Base-by-base conservation (phyloP, 768 basidiomycete genomes). In the Lentinula edodes region DNA sequence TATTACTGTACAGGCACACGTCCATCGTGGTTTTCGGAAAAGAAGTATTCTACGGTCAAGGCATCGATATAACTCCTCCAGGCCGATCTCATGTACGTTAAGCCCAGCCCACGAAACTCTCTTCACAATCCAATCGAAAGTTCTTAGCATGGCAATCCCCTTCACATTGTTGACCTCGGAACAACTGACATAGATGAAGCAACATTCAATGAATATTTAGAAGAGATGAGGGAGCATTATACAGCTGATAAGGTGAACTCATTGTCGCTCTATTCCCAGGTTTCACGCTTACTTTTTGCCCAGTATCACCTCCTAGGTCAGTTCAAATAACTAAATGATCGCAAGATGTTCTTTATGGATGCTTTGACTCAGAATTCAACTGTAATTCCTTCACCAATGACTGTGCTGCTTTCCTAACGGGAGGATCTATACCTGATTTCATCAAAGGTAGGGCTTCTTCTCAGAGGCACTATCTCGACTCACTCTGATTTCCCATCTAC, bases 341-440 rank as follows among this genome's bases (percentile, higher is more conserved):
- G 6, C 7, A 15, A 18, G 54, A 32, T 15, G 18, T 50, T 51
- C 3, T 48, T 62, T 46, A 46, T 63, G 16, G 34, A 46, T 28
- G n/a, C 43, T 12, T 28, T 52, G 10, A 45, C 5, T 13, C 64
- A 89, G 93, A 96, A 46, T 95, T 95, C 66, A 97, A 97, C 68
- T 97, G 95, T 73, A 98, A 98, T 72, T 90, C 91, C 1, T 98
- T 98, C 66, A 95, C 93, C 2, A 92, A 89, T 62, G 93, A 96
- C 65, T 86, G 86, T 61, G 75, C 93, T 38, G 93, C 90, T 2
- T 95, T 97, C 69, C 74, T 98, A 52, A 96, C 92, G 0, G 93
- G 94, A 34, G 80, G 80, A 3, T 84, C 85, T 15, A 91, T 97
- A 58, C 95, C 95, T 3, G 65, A 79, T 2, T 93, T 86, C 73